These are phyloP conservation scores for Tuber aestivum DNA, from an alignment of 495 filamentous ascomycete species.

Conservation along the genomic window DNA sequence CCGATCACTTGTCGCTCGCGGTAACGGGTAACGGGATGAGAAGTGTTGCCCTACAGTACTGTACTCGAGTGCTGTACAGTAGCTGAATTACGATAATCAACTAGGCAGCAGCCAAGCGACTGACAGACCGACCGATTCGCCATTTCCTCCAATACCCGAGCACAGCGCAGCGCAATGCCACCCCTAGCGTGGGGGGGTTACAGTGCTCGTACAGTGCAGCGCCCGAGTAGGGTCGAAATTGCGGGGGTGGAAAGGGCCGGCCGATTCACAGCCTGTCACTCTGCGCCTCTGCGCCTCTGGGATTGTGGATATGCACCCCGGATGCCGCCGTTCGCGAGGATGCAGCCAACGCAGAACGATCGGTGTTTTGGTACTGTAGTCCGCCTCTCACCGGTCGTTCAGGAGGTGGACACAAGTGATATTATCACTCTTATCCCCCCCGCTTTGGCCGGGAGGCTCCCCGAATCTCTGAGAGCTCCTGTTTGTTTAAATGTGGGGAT, in stretches of 20 bases:
- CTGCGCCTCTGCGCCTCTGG: not conserved
- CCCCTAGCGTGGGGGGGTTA: not conserved
- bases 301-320: not conserved
- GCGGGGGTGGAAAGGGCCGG: not conserved
- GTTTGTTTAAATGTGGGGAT: not conserved
- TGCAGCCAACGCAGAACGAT: not conserved
- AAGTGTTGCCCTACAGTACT: not conserved
- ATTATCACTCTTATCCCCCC: not conserved
- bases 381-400: no score
- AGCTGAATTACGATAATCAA: no score
- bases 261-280: not conserved
- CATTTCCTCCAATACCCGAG: not conserved
- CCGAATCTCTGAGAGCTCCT: not conserved
- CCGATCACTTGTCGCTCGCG: not conserved
- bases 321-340: not conserved
- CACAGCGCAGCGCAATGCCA: not conserved
- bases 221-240: not conserved
- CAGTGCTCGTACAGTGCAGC: no score
- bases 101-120: not conserved
- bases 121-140: not conserved
- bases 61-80: no score
- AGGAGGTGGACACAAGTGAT: not conserved
- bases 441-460: no score
- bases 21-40: constrained; percentile 1
- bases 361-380: no score